Conservation (phyloP, 495 filamentous ascomycete species). For the Viridothelium virens region DNA sequence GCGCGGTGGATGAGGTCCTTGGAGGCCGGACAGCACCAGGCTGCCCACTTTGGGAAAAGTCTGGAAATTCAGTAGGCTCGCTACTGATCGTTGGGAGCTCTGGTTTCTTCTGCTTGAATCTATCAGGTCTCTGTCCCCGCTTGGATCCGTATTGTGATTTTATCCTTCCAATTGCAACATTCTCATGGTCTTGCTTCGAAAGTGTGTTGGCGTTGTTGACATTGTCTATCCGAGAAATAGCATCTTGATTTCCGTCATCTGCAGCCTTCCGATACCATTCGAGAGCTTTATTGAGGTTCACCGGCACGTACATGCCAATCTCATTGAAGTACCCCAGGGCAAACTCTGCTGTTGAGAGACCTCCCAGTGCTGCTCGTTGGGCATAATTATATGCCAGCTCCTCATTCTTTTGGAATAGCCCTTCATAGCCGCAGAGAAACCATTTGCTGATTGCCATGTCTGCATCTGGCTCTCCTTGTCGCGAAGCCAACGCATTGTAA, state of each 20-base stretch:
- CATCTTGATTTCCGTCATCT: constrained; percentile 87
- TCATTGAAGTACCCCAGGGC: constrained; percentile 97
- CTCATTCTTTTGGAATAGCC: constrained; percentile 89
- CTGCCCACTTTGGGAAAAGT: constrained; percentile 1
- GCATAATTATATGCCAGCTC: constrained; percentile 87
- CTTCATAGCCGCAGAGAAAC: constrained; percentile 93
- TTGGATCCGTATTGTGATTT: constrained; percentile 88
- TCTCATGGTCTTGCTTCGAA: constrained; percentile 85
- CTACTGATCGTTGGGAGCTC: constrained; percentile 3
- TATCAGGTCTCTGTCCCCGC: constrained; percentile 59
- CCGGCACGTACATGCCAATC: constrained; percentile 79
- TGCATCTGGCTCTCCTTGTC: constrained; percentile 82
- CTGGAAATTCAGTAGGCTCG: constrained; percentile 6
- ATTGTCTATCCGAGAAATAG: constrained; percentile 69
- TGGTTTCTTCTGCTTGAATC: constrained; percentile 44
- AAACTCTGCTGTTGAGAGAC: constrained; percentile 86
- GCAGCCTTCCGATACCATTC: constrained; percentile 88
- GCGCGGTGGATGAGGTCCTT: constrained; percentile 35
- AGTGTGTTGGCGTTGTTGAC: constrained; percentile 79
- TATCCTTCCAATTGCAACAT: constrained; percentile 80
- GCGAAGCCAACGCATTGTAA: constrained; percentile 88
- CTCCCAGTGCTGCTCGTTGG: constrained; percentile 68
- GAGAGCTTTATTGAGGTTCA: constrained; percentile 73
- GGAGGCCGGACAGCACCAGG: constrained; percentile 6
- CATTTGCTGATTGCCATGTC: constrained; percentile 97